Percentiles rank a stretch among this genome's conserved stretches.
These are phyloP conservation scores for Chaetothyriales sp. DNA, from an alignment of 2,329 filamentous ascomycete genomes.

Conservation along the genomic window DNA sequence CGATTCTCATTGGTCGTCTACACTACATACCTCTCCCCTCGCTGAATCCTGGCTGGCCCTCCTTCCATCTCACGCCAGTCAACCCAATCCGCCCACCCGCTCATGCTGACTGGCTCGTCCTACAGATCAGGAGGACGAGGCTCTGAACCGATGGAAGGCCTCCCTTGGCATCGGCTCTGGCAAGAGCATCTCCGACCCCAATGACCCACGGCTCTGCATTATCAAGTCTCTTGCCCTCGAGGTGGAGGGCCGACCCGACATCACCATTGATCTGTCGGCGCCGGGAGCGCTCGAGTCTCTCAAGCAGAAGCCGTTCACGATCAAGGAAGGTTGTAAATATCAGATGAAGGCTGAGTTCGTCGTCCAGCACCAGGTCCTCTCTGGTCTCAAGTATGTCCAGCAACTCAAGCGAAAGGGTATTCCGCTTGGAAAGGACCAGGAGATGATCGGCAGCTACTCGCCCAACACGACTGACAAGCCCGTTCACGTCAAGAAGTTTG, in stretches of 20 bases:
- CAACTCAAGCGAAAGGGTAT: slow-evolving; percentile 81
- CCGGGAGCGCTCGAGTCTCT: slow-evolving; percentile 60
- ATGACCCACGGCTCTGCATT: slow-evolving; percentile 78
- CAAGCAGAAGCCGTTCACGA: slow-evolving; percentile 86
- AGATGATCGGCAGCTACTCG: slow-evolving; percentile 96
- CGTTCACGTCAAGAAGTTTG: slow-evolving; percentile 68
- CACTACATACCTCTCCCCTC: slow-evolving; percentile 1
- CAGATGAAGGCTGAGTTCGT: slow-evolving; percentile 89
- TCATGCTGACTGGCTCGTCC: not conserved
- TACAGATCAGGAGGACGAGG: slow-evolving; percentile 63
- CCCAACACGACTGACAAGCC: slow-evolving; percentile 82
- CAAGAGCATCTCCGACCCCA: slow-evolving; percentile 56
- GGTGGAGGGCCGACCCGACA: slow-evolving; percentile 64
- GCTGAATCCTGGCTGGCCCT: slow-evolving; percentile 12
- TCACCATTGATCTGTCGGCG: slow-evolving; percentile 71
- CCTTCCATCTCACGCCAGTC: not conserved
- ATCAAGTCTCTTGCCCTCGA: slow-evolving; percentile 84
- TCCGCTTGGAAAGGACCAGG: slow-evolving; percentile 77
- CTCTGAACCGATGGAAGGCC: slow-evolving; percentile 92
- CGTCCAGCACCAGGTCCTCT: slow-evolving; percentile 92
- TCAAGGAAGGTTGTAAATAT: slow-evolving; percentile 90
- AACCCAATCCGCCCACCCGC: not conserved
- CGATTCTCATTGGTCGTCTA: not conserved
- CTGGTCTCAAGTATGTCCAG: slow-evolving; percentile 90
- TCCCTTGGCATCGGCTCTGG: slow-evolving; percentile 72